Evolutionary conservation across 768 basidiomycete species (phyloP), one percentile per base, ranked within the genome.

Genomic region (Boletus bicolor): DNA sequence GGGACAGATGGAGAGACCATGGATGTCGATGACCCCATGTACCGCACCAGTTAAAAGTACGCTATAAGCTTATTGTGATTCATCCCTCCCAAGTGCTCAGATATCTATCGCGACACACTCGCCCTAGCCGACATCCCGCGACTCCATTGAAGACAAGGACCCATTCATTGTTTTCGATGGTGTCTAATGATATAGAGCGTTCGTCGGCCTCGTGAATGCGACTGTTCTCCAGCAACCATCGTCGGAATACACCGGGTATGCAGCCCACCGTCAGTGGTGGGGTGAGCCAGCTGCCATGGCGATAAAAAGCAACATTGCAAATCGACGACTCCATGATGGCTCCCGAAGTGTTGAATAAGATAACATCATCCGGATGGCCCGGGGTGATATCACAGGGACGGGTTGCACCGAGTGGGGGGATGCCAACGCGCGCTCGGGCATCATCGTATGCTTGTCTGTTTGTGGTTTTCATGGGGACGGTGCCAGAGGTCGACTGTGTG

Each of bases 111-210:
- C 45, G 36, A 2, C 41, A 41, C 45, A 71, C 51, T 37, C 57
- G 63, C 11, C 84, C 89, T 32, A 89, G 61, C 35, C 79, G 77
- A 69, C 87, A 89, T 30, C 89, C 89, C 59, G 78, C 78, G 5
- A 89, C 83, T 8, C 83, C 85, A 64, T 92, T 92, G 66, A 84
- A 87, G 36, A 89, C 71, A 37, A 92, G 75, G 2, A 88, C 81
- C 73, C 74, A 80, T 59, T 90, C 87, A n/a, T 83, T 82, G 14
- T 76, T 65, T 44, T 68, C 59, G 26, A 89, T 68, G 44, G 64
- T 69, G 24, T 75, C 72, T 57, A 71, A 75, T 12, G 67, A 77
- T 51, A 89, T 57, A 19, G 72, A 65, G 19, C 72, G 70, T 11
- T 75, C 70, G 19, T 66, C 68, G 32, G 79, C 82, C 65, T 87